These are phyloP conservation scores for Citrus unshiu DNA, from an alignment of 345 rosid genomes.

Conservation along the genomic window DNA sequence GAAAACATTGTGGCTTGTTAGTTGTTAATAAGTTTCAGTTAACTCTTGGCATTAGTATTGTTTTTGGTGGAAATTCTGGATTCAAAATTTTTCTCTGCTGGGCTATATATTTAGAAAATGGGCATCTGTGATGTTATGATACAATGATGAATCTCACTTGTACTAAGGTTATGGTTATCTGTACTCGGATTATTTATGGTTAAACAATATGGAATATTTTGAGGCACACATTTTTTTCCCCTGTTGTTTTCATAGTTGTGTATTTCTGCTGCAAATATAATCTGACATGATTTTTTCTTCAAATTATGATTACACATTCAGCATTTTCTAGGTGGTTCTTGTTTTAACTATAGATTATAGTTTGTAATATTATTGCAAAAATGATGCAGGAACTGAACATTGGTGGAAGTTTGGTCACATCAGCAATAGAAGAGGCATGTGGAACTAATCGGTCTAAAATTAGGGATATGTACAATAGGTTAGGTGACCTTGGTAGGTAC, in stretches of 20 bases:
- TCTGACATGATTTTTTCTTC: constrained; percentile 15
- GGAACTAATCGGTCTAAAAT: constrained; percentile 66
- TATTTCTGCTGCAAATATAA: background rate
- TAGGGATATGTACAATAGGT: constrained; percentile 69
- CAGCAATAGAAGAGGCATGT: constrained; percentile 89
- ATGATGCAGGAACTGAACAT: constrained; percentile 68
- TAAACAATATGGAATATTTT: background rate
- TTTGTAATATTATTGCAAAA: constrained; percentile 12
- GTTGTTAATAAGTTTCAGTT: background rate
- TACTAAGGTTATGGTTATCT: background rate
- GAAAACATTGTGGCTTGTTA: background rate
- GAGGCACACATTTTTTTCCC: background rate
- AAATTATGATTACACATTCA: background rate
- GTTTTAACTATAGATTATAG: background rate
- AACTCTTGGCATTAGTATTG: background rate
- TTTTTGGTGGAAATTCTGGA: background rate
- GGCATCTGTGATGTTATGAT: background rate
- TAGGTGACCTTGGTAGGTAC: constrained; percentile 83
- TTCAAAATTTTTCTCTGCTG: background rate
- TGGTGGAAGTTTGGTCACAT: constrained; percentile 74
- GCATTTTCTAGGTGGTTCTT: background rate
- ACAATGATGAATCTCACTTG: background rate
- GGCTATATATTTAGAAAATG: constrained; percentile 4
- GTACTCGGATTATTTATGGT: background rate
- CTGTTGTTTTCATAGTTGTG: background rate